phyloP scores from a whole-genome alignment of 108 stramenopile genomes.

The Fragilaria crotonensis region DNA sequence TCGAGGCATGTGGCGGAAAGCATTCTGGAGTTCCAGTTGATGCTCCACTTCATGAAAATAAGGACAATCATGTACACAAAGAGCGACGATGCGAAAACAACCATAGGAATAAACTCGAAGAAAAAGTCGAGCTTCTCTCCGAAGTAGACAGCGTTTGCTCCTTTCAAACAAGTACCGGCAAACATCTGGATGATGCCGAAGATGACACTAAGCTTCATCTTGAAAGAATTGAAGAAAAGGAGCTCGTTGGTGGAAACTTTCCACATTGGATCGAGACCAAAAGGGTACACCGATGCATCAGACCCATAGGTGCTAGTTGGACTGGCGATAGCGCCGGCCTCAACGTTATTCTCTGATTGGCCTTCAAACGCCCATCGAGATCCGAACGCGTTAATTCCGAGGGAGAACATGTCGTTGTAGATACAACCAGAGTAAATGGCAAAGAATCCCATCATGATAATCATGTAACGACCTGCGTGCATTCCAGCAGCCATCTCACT shows the following conservation, averaged over 20 bases:
- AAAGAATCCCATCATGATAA: slow-evolving; percentile 96
- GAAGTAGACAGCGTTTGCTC: slow-evolving; percentile 91
- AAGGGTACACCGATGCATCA: slow-evolving; percentile 86
- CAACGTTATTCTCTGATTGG: slow-evolving; percentile 52
- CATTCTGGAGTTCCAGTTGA: slow-evolving; percentile 96
- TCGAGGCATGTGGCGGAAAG: slow-evolving; percentile 87
- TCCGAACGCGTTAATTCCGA: slow-evolving; percentile 90
- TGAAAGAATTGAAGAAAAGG: slow-evolving; percentile 97
- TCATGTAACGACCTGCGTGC: slow-evolving; percentile 91
- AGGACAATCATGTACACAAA: slow-evolving; percentile 97
- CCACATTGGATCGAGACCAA: slow-evolving; percentile 98
- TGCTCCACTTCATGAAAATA: slow-evolving; percentile 97
- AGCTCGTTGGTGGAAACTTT: slow-evolving; percentile 93
- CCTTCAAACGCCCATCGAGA: slow-evolving; percentile 78
- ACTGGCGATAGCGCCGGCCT: slow-evolving; percentile 61
- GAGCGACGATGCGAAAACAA: slow-evolving; percentile 83
- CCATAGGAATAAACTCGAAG: slow-evolving; percentile 96
- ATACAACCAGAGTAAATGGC: slow-evolving; percentile 95
- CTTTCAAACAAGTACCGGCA: slow-evolving; percentile 87
- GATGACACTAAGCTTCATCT: slow-evolving; percentile 99
- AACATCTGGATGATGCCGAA: slow-evolving; percentile 98
- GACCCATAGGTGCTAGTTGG: slow-evolving; percentile 66
- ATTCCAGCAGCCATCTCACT: slow-evolving; percentile 85
- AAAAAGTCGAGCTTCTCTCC: slow-evolving; percentile 80
- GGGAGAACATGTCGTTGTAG: slow-evolving; percentile 98